Base-by-base conservation (phyloP, 2,329 filamentous ascomycete species). In the Ascochyta fabae region DNA sequence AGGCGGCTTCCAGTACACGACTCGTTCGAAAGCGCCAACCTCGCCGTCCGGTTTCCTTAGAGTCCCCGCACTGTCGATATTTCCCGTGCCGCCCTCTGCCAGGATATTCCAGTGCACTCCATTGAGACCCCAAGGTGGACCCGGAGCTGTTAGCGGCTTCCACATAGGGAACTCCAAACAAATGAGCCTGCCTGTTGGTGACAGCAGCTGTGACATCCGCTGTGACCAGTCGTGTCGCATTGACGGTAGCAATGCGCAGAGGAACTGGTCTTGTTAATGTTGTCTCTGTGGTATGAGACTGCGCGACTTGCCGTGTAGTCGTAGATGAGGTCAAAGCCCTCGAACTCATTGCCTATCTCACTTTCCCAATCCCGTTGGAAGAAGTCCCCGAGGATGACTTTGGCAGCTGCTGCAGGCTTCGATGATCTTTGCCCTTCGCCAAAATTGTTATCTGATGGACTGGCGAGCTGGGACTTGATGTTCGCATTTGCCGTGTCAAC, bases 161-260 rank as follows among this genome's bases (percentile, higher is more conserved):
- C 83, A 82, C 2, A 87, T 84, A 10, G 91, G 91, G 72, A 88
- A 95, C 72, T 95, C 90, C 49, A 95, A 81, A 74, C 84, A 86
- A 34, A 87, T 77, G 42, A 87, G 75, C 47, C 78, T 77, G 3
- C 83, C 83, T 3, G 71, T 73, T 10, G 79, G 77, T 24, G 79
- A 74, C 7, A 87, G 77, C 8, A 87, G 76, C 50, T 82, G 76
- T 15, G 79, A 79, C 72, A 85, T 82, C 22, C 83, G 77, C 22
- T 78, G 73, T 6, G 83, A 79, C 84, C 84, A 87, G 31, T 74
- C 66, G 1, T 83, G 80, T 34, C 85, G 78, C 63, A 85, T 72
- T 0, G 74, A 71, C 3, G 81, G 83, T n/a, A 80, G 76, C 55
- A 87, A 73, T 29, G 84, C 84, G 61, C 81, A 86, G 49, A 86